Percentiles rank a stretch among this genome's conserved stretches.
Conservation (phyloP, 1,284 basidiomycete genomes). For the Apiotrichum siamense region DNA sequence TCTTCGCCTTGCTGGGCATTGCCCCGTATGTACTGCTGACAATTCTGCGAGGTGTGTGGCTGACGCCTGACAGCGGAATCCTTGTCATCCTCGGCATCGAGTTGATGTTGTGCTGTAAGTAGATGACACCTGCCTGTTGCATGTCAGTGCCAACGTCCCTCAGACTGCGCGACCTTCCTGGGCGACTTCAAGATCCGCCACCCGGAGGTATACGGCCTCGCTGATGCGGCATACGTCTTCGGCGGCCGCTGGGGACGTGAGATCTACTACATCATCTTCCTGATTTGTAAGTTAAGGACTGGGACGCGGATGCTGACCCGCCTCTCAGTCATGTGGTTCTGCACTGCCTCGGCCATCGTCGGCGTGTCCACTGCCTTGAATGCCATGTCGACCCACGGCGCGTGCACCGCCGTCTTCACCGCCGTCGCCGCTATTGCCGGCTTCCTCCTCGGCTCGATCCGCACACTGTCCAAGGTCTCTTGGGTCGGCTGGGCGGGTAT, state of each 20-base stretch:
- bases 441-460: conserved; percentile 31
- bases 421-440: conserved; percentile 26
- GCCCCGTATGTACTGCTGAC: too few species aligned
- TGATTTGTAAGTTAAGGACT: conserved; percentile 10
- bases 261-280: conserved; percentile 19
- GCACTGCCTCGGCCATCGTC: conserved; percentile 27
- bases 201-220: conserved; percentile 22
- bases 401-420: conserved; percentile 38
- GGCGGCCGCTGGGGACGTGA: conserved; percentile 23
- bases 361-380: conserved; percentile 31
- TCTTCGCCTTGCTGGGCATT: conserved; percentile 28
- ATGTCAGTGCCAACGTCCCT: background rate
- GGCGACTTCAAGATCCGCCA: conserved; percentile 24
- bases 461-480: conserved; percentile 31
- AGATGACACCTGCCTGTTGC: background rate
- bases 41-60: too few species aligned
- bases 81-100: conserved; percentile 28
- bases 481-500: conserved; percentile 41
- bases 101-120: conserved; percentile 25
- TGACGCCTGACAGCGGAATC: too few species aligned
- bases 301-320: too few species aligned
- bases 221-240: conserved; percentile 27
- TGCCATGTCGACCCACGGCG: conserved; percentile 31
- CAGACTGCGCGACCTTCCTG: conserved; percentile 13
- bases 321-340: conserved; percentile 18